Evolutionary conservation across 2,329 filamentous ascomycete genomes (phyloP), one percentile per base, ranked within the genome.

Genomic region (Ophiostoma quercus): DNA sequence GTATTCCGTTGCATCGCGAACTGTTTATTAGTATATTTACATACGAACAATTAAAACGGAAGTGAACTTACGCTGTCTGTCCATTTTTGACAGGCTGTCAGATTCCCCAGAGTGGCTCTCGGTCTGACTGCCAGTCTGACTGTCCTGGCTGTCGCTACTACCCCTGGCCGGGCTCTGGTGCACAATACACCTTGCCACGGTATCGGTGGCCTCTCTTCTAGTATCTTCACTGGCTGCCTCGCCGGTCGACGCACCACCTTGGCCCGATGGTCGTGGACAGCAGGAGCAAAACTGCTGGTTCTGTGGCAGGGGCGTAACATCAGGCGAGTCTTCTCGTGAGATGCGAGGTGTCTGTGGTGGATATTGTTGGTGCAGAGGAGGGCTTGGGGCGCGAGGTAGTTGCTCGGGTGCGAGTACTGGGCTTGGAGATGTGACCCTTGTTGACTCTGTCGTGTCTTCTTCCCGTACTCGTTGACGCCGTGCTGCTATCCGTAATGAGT

Each of bases 61-160:
- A 11, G 1, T 16, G 32, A 22, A 67, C 70, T 57, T 34, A 71
- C 70, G 67, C 12, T 71, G 70, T 16, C 54, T 43, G 54, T 69
- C 70, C 54, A 71, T 54, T 54, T 67, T 69, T 51, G n/a, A 54
- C 8, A 62, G 32, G 51, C 39, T 37, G 51, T 51, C 43, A 12
- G 66, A 19, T 16, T 22, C 62, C 9, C 32, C 65, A 67, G 34
- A 65, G 51, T 16, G n/a, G 51, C 51, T 54, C 16, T 57, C 51
- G 22, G 19, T 25, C 25, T 62, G 57, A 16, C 57, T 32, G 14
- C 25, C 14, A 62, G 25, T 32, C 22, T 62, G 22, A 16, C 51
- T 57, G 3, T n/a, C 22, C 47, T 22, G 47, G n/a, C 47, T 54
- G n/a, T 22, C 47, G 47, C 19, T 54, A 9, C 47, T 54, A 54